A percentile compares a stretch with the other conserved stretches of the same genome.
phyloP scores from a whole-genome alignment of 1,284 basidiomycete species.

The Phenoliferia sp. region DNA sequence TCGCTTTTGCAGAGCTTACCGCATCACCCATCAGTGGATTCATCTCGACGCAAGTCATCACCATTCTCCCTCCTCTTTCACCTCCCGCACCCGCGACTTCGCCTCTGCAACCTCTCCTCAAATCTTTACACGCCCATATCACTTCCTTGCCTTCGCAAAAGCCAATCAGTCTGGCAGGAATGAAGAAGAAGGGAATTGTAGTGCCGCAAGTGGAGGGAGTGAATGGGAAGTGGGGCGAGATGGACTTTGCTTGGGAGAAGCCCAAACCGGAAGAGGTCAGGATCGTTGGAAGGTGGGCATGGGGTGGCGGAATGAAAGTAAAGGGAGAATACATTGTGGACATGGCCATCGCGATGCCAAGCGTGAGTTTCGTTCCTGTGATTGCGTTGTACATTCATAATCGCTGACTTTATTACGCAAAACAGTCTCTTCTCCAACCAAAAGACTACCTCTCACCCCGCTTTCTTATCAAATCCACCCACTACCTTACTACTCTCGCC shows the following conservation, averaged over 20 bases:
- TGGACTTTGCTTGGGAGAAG: constrained; percentile 69
- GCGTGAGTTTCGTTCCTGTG: constrained; percentile 46
- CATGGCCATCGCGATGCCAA: constrained; percentile 79
- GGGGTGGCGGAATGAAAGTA: constrained; percentile 48
- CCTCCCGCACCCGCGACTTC: constrained; percentile 58
- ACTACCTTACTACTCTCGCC: constrained; percentile 79
- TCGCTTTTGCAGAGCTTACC: constrained; percentile 33
- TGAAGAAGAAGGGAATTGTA: constrained; percentile 59
- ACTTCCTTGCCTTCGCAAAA: constrained; percentile 62
- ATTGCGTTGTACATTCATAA: background rate
- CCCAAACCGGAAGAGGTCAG: constrained; percentile 41
- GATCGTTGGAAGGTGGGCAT: constrained; percentile 49
- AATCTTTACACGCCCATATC: constrained; percentile 53
- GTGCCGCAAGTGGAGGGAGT: constrained; percentile 59
- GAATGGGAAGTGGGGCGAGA: constrained; percentile 50
- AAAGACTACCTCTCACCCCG: constrained; percentile 89
- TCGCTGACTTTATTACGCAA: background rate
- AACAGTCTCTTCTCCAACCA: constrained; percentile 75
- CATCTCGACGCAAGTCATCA: constrained; percentile 31
- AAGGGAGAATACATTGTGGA: constrained; percentile 66
- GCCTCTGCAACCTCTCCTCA: constrained; percentile 60
- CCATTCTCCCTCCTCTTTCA: constrained; percentile 50
- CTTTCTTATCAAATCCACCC: constrained; percentile 88
- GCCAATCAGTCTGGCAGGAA: constrained; percentile 51
- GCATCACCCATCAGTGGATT: constrained; percentile 31